These are phyloP conservation scores for Botrytis paeoniae DNA, from an alignment of 2,329 filamentous ascomycete genomes.

Conservation along the genomic window DNA sequence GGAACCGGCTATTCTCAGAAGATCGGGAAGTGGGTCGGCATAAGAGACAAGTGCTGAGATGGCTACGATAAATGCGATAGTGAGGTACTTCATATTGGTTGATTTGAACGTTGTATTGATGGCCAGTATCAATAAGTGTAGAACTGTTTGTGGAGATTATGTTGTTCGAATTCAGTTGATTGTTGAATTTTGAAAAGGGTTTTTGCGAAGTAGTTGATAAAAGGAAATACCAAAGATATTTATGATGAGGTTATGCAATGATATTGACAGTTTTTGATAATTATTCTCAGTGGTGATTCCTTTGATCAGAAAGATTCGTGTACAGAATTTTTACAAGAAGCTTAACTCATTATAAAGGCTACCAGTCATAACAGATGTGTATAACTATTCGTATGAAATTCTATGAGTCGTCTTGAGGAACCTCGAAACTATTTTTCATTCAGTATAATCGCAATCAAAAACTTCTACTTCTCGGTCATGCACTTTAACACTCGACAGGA, in stretches of 20 bases:
- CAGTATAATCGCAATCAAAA: background rate
- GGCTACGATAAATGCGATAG: background rate
- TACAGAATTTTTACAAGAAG: background rate
- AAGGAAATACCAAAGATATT: background rate
- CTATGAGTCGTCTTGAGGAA: background rate
- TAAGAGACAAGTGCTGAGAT: background rate
- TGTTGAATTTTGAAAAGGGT: background rate
- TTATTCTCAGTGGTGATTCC: background rate
- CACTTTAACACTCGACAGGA: background rate
- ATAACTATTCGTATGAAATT: background rate
- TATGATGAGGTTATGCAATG: background rate
- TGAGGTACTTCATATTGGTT: background rate
- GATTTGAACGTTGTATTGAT: background rate
- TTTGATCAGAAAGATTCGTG: background rate
- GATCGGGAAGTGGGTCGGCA: background rate
- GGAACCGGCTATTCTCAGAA: background rate
- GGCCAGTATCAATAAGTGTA: background rate
- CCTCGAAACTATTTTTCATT: fast-evolving
- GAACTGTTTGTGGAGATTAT: background rate
- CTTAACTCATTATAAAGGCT: background rate
- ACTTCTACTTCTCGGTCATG: fast-evolving
- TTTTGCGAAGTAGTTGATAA: background rate
- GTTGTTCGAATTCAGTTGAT: background rate
- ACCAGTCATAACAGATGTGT: background rate
- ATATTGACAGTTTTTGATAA: background rate